Base-by-base conservation (phyloP, 2,329 filamentous ascomycete genomes). In the Epicoccum sorghinum region DNA sequence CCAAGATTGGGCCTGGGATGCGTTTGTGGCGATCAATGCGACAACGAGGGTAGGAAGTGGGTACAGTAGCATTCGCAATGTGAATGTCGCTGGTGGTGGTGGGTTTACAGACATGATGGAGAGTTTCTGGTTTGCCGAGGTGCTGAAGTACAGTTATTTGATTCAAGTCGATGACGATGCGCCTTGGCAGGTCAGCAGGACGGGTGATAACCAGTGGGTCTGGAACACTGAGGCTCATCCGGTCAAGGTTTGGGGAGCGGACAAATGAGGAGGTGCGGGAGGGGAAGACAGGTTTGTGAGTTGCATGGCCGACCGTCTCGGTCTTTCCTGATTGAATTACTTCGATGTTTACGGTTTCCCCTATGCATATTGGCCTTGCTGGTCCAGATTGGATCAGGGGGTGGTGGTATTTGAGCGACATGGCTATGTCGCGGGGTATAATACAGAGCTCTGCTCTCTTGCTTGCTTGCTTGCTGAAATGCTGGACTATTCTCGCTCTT, bases 41-140 rank as follows among this genome's bases (percentile, higher is more conserved):
- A 88, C 83, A 13, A 87, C 86, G 59, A 77, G 82, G 23, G 84
- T 83, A 0, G 84, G 83, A 6, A 86, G 83, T 22, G 91, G 89
- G 7, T 96, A 86, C 74, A 83, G 83, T 10, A 81, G 83, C 27
- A 77, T 96, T 50, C 71, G 65, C 0, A 74, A 96, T 69, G 89
- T 96, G 40, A 90, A 89, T 62, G 76, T 75, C 3, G 64, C 68
- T 3, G 80, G 79, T 27, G 90, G 89, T 8, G 89, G 89, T 1
- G 74, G 76, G 0, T 85, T 82, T 55, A 73, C 75, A 37, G 85
- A 96, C 71, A 87, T 88, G 71, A 89, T 93, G 80, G 90, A 96
- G 77, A 93, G 89, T 66, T 96, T 95, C 77, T 87, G 89, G 79
- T 91, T 96, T 72, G 91, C 91, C 0, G 91, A 96, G 78, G 89